A percentile compares a stretch with the other conserved stretches of the same genome.
Evolutionary conservation across 2,329 filamentous ascomycete genomes (phyloP).

Genomic region (Sporothrix luriei): DNA sequence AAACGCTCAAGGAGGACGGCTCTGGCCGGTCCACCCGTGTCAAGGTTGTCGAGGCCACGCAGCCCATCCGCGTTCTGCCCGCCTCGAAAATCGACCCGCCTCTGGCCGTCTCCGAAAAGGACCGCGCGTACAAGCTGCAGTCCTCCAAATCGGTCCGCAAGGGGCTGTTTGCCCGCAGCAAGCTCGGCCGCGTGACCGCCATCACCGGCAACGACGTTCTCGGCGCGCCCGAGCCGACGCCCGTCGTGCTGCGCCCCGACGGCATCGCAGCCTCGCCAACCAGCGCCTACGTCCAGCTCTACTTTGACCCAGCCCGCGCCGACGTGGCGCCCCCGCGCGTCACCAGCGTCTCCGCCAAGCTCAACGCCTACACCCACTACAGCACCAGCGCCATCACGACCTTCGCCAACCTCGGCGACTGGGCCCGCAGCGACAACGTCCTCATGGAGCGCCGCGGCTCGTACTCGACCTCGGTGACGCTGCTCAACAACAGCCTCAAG

Average conservation of each 20-base stretch:
- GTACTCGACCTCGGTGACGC: conserved; percentile 51
- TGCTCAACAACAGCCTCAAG: conserved; percentile 46
- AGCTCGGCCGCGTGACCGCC: conserved; percentile 54
- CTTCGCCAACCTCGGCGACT: conserved; percentile 56
- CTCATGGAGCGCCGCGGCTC: conserved; percentile 48
- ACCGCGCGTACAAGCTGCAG: conserved; percentile 54
- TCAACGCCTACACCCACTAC: conserved; percentile 58
- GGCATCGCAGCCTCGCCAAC: conserved; percentile 50
- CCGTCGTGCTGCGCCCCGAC: conserved; percentile 56
- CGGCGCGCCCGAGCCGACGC: conserved; percentile 51
- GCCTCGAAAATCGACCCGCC: conserved; percentile 54
- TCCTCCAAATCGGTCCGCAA: conserved; percentile 58
- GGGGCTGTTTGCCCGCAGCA: conserved; percentile 53
- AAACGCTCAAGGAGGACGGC: conserved; percentile 18
- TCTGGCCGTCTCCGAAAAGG: conserved; percentile 51
- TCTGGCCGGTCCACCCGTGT: conserved; percentile 33
- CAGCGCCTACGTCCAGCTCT: conserved; percentile 50
- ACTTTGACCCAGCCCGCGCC: conserved; percentile 51
- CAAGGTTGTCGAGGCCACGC: conserved; percentile 39
- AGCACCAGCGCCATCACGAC: conserved; percentile 50
- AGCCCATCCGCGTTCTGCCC: conserved; percentile 57
- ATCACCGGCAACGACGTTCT: conserved; percentile 39
- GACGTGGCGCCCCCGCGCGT: conserved; percentile 53
- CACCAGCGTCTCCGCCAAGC: conserved; percentile 53
- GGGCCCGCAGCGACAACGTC: conserved; percentile 42